Evolutionary conservation across 2,329 filamentous ascomycete genomes (phyloP).

Genomic region (Pseudopyrenochaeta lycopersici): DNA sequence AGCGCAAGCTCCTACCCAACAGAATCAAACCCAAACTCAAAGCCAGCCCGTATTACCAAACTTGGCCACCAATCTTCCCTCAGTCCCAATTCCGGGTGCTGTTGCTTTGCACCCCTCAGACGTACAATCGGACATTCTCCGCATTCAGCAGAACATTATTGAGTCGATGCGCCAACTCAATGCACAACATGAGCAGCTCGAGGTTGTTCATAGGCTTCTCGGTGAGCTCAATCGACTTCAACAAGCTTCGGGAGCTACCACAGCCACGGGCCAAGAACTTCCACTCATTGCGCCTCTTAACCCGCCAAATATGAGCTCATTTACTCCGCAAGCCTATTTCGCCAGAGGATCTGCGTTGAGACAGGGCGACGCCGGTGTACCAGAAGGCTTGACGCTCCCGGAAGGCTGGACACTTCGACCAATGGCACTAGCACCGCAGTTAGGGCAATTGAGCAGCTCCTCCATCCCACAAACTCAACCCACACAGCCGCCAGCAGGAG

Average conservation of each 20-base stretch:
- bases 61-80: conserved; percentile 10
- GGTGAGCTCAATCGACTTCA: conserved; percentile 43
- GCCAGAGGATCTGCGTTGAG: conserved; percentile 41
- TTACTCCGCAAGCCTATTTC: conserved; percentile 44
- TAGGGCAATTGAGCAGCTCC: conserved; percentile 16
- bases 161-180: conserved; percentile 46
- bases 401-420: conserved; percentile 49
- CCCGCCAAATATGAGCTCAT: conserved; percentile 22
- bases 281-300: conserved; percentile 36
- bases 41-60: conserved; percentile 16
- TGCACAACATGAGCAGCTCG: conserved; percentile 44
- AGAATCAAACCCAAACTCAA: conserved; percentile 20
- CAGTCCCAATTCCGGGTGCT: conserved; percentile 26
- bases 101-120: conserved; percentile 41
- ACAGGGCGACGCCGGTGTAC: conserved; percentile 46
- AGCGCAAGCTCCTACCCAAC: conserved; percentile 29
- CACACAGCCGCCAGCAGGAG: conserved; percentile 10
- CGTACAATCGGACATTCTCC: conserved; percentile 47
- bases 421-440: conserved; percentile 36
- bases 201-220: conserved; percentile 42
- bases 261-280: conserved; percentile 34
- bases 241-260: conserved; percentile 35
- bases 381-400: conserved; percentile 46
- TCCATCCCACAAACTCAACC: conserved; percentile 10
- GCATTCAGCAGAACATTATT: conserved; percentile 49